Conservation (phyloP, 306 rosid genomes). For the Mimosa pudica region DNA sequence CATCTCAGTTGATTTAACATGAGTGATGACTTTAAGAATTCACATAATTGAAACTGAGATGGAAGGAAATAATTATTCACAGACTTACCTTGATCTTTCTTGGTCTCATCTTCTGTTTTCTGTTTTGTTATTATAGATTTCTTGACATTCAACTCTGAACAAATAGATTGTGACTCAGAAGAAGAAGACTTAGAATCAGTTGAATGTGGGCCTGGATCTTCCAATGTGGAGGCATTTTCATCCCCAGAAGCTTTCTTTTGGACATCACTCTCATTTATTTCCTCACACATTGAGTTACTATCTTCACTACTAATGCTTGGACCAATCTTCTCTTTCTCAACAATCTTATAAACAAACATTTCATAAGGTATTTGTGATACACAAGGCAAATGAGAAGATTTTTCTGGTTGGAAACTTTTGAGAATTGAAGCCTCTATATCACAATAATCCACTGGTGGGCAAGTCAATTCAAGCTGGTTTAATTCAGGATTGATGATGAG, state of each 20-base stretch:
- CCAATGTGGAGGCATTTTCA: conserved; percentile 40
- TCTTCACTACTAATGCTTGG: conserved; percentile 24
- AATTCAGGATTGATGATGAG: conserved; percentile 55
- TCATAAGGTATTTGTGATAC: conserved; percentile 76
- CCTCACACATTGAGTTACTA: conserved; percentile 4
- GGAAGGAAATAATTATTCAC: not conserved
- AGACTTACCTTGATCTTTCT: conserved; percentile 63
- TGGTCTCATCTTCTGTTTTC: conserved; percentile 35
- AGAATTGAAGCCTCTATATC: conserved; percentile 66
- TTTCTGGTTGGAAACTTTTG: conserved; percentile 46
- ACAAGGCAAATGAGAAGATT: conserved; percentile 27
- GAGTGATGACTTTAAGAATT: not conserved
- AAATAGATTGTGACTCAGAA: conserved; percentile 43
- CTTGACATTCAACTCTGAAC: conserved; percentile 48
- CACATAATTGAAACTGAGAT: not conserved
- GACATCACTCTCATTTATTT: conserved; percentile 34
- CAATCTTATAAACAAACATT: conserved; percentile 74
- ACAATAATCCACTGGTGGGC: conserved; percentile 65
- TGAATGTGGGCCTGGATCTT: conserved; percentile 44
- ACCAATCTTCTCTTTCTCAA: conserved; percentile 64
- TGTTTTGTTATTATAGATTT: conserved; percentile 41
- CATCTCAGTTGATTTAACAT: not conserved
- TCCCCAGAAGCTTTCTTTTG: conserved; percentile 16
- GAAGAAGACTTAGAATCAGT: conserved; percentile 42
- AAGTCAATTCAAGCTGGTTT: conserved; percentile 48